Evolutionary conservation across 2,329 filamentous ascomycete genomes (phyloP).

Genomic region (Aspergillus sp.): DNA sequence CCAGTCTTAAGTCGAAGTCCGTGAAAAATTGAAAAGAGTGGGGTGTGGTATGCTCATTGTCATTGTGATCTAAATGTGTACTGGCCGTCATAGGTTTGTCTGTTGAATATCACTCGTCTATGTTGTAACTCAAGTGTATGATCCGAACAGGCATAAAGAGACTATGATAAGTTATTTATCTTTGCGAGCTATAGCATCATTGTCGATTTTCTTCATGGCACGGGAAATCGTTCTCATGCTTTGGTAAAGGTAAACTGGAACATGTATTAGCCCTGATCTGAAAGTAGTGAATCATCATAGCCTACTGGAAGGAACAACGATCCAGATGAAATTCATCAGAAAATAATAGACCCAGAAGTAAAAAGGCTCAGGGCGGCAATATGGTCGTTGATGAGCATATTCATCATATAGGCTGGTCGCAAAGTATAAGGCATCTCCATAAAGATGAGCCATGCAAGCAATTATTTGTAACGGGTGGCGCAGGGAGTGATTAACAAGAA

Average conservation of each 20-base stretch:
- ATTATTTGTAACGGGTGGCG: conserved; percentile 61
- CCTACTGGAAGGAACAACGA: conserved; percentile 59
- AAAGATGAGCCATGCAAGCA: conserved; percentile 63
- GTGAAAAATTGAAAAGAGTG: background rate
- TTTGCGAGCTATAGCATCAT: conserved; percentile 25
- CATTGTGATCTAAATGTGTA: background rate
- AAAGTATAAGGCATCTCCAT: conserved; percentile 65
- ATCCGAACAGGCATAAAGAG: background rate
- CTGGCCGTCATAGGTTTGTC: background rate
- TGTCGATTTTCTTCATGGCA: conserved; percentile 27
- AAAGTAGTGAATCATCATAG: conserved; percentile 13
- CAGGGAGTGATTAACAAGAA: conserved; percentile 55
- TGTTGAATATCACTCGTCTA: background rate
- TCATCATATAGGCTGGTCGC: conserved; percentile 63
- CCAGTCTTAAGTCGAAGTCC: background rate
- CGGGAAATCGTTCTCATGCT: conserved; percentile 33
- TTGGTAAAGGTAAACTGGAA: conserved; percentile 22
- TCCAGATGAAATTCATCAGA: conserved; percentile 67
- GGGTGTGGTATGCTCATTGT: background rate
- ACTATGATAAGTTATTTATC: conserved; percentile 17
- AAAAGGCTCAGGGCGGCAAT: conserved; percentile 61
- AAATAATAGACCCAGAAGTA: conserved; percentile 69
- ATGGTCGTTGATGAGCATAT: conserved; percentile 53
- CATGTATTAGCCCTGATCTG: background rate
- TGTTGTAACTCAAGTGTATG: background rate